A percentile compares a stretch with the other conserved stretches of the same genome.
Evolutionary conservation across 1,139 yeast species (phyloP).

Genomic region (Taphrina communis): DNA sequence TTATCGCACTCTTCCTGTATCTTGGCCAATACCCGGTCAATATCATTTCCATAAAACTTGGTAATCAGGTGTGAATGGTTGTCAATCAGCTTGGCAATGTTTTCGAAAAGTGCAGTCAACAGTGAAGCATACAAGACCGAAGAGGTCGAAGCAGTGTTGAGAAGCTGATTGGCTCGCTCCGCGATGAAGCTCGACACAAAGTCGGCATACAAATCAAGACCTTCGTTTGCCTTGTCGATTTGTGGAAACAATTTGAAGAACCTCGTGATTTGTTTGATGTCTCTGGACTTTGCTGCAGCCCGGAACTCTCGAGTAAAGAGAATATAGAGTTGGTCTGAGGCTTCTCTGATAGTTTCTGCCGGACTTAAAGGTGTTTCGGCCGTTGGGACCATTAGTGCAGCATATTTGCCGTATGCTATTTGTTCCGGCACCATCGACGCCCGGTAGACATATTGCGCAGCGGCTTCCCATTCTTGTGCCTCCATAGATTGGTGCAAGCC

Average conservation of each 20-base stretch:
- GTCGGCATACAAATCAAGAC: constrained; percentile 78
- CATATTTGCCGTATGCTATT: constrained; percentile 69
- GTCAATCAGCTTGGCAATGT: constrained; percentile 78
- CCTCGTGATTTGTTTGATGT: constrained; percentile 72
- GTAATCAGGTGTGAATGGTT: constrained; percentile 85
- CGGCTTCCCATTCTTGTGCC: constrained; percentile 70
- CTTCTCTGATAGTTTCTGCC: constrained; percentile 59
- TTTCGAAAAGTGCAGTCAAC: constrained; percentile 77
- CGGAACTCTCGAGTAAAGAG: constrained; percentile 69
- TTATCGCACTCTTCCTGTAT: constrained; percentile 88
- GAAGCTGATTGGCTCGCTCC: constrained; percentile 57
- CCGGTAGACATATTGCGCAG: constrained; percentile 67
- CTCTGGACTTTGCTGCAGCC: constrained; percentile 68
- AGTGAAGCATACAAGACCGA: constrained; percentile 38
- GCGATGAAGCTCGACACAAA: constrained; percentile 86
- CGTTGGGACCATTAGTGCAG: constrained; percentile 85
- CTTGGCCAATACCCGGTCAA: constrained; percentile 68
- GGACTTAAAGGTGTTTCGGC: constrained; percentile 89
- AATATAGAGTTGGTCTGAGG: constrained; percentile 64
- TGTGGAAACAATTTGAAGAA: constrained; percentile 88
- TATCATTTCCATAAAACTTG: constrained; percentile 68
- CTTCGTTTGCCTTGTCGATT: constrained; percentile 72
- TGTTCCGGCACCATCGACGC: constrained; percentile 62
- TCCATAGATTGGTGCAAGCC: constrained; percentile 74
- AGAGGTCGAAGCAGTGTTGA: constrained; percentile 39